These are phyloP conservation scores for Penicillium arizonense DNA, from an alignment of 495 filamentous ascomycete species.

Conservation along the genomic window DNA sequence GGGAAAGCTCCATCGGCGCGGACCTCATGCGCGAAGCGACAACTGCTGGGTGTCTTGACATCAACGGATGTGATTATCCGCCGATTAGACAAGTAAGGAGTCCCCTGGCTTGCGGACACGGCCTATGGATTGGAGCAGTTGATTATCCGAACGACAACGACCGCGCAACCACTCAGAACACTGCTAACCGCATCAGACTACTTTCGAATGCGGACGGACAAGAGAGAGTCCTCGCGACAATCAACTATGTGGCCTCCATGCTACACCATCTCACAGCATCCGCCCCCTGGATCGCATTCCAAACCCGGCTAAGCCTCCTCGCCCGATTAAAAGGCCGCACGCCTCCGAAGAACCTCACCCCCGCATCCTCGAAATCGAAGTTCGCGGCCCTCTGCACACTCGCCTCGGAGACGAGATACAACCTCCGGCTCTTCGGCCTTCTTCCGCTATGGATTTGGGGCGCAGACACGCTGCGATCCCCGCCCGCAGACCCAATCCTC, in stretches of 20 bases:
- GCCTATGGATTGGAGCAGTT: no score
- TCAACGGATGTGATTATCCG: slow-evolving; percentile 35
- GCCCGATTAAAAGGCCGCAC: slow-evolving; percentile 30
- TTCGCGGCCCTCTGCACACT: slow-evolving; percentile 51
- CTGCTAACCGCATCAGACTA: slow-evolving; percentile 23
- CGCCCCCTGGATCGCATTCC: slow-evolving; percentile 35
- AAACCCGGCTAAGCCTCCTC: slow-evolving; percentile 35
- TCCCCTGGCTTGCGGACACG: not conserved
- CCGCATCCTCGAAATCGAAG: slow-evolving; percentile 37
- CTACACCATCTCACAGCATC: slow-evolving; percentile 42
- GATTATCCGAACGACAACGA: no score
- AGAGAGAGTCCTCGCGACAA: slow-evolving; percentile 36
- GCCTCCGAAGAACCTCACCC: slow-evolving; percentile 13
- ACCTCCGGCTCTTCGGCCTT: slow-evolving; percentile 76
- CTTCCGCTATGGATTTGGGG: slow-evolving; percentile 77
- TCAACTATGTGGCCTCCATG: slow-evolving; percentile 39
- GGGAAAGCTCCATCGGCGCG: slow-evolving; percentile 30
- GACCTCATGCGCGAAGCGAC: slow-evolving; percentile 20
- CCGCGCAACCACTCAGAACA: not conserved
- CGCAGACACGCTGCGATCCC: slow-evolving; percentile 47
- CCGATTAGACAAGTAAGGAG: slow-evolving; percentile 37
- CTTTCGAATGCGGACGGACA: slow-evolving; percentile 34
- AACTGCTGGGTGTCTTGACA: slow-evolving; percentile 30
- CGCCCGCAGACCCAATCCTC: slow-evolving; percentile 46
- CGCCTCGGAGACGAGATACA: slow-evolving; percentile 70